Base-by-base conservation (phyloP, 306 rosid species). In the Argentina anserina region DNA sequence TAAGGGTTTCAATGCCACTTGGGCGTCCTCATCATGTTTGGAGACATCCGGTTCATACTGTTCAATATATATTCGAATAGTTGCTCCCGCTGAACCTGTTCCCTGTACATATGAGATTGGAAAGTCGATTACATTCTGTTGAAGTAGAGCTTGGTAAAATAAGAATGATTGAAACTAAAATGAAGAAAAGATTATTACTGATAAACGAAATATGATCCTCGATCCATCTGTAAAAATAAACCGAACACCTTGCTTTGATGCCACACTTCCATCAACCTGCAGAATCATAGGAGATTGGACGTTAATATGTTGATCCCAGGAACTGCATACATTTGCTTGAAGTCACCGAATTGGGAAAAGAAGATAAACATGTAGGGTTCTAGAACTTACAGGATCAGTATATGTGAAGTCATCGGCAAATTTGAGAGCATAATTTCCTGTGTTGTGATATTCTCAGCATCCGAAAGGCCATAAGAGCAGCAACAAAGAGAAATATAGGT, bases 31-130 rank as follows among this genome's bases (percentile, higher is more conserved):
- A 13, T 90, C 90, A 47, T 91, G 99, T 79, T 90, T 92, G 66
- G 96, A 84, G 70, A 31, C 81, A 79, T 92, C 90, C 3, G 87
- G 84, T 83, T 95, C 97, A 39, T 87, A 95, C 78, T 95, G 97
- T 72, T 95, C 99, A 23, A 92, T 90, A 80, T 95, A 95, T 56
- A 91, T 87, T 87, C 97, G 80, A 65, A 92, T 80, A 21, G 99
- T 95, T 59, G 99, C 99, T 46, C 99, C 99, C 2, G 99, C 97
- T 58, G 97, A 95, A 77, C 99, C 99, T 1, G 99, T 95, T 62
- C 97, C 99, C 99, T 95, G 86, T 74, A 72, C 68, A 62, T 37
- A 53, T 2, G 70, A 74, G 76, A 55, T 13, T 76, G 11, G 0
- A 71, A 21, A 52, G 77, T 81, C 34, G 76, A 25, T 34, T 72